A percentile compares a stretch with the other conserved stretches of the same genome.
Conservation (phyloP, 2,329 filamentous ascomycete genomes). For the Epichloe hybrida region DNA sequence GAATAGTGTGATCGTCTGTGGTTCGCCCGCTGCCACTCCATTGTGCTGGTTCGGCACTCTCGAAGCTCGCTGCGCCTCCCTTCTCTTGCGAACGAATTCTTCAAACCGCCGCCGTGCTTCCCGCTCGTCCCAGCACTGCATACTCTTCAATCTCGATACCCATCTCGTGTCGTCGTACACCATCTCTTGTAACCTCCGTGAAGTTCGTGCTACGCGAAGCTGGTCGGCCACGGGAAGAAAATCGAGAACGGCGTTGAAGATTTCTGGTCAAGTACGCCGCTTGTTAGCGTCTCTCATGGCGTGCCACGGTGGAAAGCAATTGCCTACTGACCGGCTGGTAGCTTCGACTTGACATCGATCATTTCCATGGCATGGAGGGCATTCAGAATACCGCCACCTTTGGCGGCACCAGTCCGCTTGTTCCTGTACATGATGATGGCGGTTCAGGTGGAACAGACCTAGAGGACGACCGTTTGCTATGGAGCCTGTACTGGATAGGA, state of each 20-base stretch:
- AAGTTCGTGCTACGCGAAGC: conserved; percentile 71
- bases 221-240: conserved; percentile 78
- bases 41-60: conserved; percentile 9
- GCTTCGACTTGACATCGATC: conserved; percentile 59
- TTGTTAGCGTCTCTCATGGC: conserved; percentile 1
- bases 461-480: conserved; percentile 2
- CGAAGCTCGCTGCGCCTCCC: conserved; percentile 30
- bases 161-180: conserved; percentile 96
- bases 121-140: conserved; percentile 83
- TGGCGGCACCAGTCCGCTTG: conserved; percentile 25
- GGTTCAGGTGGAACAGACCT: background rate
- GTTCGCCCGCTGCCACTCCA: conserved; percentile 8
- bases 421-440: conserved; percentile 27
- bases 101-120: conserved; percentile 76
- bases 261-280: conserved; percentile 41
- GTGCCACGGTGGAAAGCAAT: background rate
- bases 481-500: background rate
- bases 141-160: conserved; percentile 72
- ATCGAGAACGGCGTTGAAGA: conserved; percentile 77
- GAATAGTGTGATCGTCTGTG: conserved; percentile 46
- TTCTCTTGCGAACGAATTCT: conserved; percentile 47
- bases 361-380: conserved; percentile 72
- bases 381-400: conserved; percentile 48
- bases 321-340: conserved; percentile 57
- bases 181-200: conserved; percentile 86